Percentiles rank a stretch among this genome's conserved stretches.
Conservation (phyloP, 192 early-diverging fungal species). For the Borealophlyctis nickersoniae region DNA sequence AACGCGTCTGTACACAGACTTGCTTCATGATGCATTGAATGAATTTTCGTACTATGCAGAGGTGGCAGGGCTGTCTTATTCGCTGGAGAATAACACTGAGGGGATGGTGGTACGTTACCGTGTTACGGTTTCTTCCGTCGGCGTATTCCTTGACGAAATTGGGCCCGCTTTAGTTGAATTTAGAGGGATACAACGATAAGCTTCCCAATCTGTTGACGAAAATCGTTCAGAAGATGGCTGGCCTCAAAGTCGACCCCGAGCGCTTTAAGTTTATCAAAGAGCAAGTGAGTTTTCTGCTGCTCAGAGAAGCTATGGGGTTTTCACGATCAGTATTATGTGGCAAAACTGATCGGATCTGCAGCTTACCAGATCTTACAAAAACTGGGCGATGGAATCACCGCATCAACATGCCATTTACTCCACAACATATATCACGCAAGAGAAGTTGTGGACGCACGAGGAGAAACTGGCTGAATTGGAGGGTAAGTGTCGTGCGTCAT, state of each 20-base stretch:
- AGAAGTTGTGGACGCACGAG: conserved; percentile 72
- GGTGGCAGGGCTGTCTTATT: conserved; percentile 80
- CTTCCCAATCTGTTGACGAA: conserved; percentile 66
- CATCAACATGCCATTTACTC: conserved; percentile 77
- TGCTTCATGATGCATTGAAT: conserved; percentile 80
- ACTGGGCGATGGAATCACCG: conserved; percentile 75
- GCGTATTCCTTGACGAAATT: too few species aligned
- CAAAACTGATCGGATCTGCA: conserved; percentile 24
- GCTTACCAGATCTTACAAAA: conserved; percentile 68
- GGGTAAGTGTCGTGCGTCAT: too few species aligned
- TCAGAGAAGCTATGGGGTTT: too few species aligned
- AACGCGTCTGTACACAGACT: conserved; percentile 66
- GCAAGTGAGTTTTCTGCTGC: conserved; percentile 25
- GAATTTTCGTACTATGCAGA: conserved; percentile 89
- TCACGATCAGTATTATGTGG: too few species aligned
- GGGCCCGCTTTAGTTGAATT: conserved; percentile 60
- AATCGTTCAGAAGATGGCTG: conserved; percentile 66
- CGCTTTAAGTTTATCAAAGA: conserved; percentile 82
- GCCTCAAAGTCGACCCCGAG: conserved; percentile 58
- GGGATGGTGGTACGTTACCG: conserved; percentile 39
- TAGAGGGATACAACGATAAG: conserved; percentile 90
- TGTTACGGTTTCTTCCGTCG: too few species aligned
- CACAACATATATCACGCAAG: conserved; percentile 70
- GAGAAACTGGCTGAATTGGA: conserved; percentile 75
- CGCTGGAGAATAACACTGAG: conserved; percentile 66